Base-by-base conservation (phyloP, 805 yeast species). In the Lipomyces yamadae region DNA sequence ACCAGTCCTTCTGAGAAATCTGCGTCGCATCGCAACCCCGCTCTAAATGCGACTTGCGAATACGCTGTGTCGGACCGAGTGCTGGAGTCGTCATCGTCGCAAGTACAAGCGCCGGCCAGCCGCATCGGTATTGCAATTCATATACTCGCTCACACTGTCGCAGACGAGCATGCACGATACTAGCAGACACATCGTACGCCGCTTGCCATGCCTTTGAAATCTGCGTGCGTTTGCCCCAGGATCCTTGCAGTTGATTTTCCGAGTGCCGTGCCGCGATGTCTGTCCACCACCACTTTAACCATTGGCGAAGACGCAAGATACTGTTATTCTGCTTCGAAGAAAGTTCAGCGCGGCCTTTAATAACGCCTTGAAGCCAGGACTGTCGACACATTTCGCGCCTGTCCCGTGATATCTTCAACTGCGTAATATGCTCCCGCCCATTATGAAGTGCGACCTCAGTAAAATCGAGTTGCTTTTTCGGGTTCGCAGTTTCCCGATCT, bases 211-310 rank as follows among this genome's bases (percentile, higher is more conserved):
- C 60, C 24, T 64, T 42, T n/a, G 68, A 63, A 39, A 68, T 65
- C 55, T 64, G 65, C 32, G 72, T 69, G 10, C 72, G 69, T 18
- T 62, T 58, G 11, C 70, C 70, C 70, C 70, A 67, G 6, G 69
- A 48, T 11, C 69, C 70, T 15, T 62, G 39, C 10, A 67, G 48
- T 45, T 67, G 70, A 52, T 65, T 67, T 56, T 65, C 72, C 15
- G 56, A 29, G 18, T 66, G 70, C 30, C 66, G 62, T n/a, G 70
- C 72, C 2, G 70, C 72, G 29, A 70, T 61, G 42, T 71, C 69
- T 1, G 73, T 68, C 73, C 73, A 70, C 73, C 73, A 70, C 73
- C 73, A 70, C 56, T 70, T 70, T 37, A 70, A 24, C 73, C 73
- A 70, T 45, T 68, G 72, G 18, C 68, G 71, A 3, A 71, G 65